A percentile compares a stretch with the other conserved stretches of the same genome.
These are phyloP conservation scores for Pestalotiopsis sp. DNA, from an alignment of 2,329 filamentous ascomycete species.

Conservation along the genomic window DNA sequence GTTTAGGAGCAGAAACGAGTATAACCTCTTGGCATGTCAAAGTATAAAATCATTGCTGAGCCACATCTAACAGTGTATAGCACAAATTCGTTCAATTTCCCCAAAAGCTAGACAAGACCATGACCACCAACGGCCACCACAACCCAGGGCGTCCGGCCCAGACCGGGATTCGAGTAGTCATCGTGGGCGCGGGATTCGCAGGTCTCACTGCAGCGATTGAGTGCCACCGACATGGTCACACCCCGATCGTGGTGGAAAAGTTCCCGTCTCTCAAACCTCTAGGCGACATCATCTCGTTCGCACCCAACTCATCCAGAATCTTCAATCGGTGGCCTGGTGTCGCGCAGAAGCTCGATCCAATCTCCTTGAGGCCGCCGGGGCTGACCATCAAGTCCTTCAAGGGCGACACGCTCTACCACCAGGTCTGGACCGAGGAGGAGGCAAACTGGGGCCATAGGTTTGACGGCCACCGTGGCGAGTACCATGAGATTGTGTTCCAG, in stretches of 20 bases:
- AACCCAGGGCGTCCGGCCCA: conserved; percentile 30
- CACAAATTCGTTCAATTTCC: background rate
- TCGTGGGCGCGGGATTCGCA: conserved; percentile 59
- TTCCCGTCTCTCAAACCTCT: conserved; percentile 45
- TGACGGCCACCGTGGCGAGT: conserved; percentile 56
- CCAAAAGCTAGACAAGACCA: background rate
- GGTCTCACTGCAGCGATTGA: conserved; percentile 63
- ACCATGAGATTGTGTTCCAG: conserved; percentile 54
- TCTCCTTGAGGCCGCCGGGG: conserved; percentile 44
- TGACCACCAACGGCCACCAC: background rate
- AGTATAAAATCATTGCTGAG: background rate
- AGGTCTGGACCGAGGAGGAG: conserved; percentile 41
- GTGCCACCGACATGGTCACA: conserved; percentile 58
- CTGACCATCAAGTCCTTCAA: conserved; percentile 56
- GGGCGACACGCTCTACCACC: conserved; percentile 53
- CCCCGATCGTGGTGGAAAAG: conserved; percentile 47
- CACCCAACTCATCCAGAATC: conserved; percentile 59
- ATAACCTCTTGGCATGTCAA: background rate
- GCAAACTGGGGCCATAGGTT: conserved; percentile 48
- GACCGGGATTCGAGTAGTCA: conserved; percentile 48
- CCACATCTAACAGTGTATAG: background rate
- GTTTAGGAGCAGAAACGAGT: background rate
- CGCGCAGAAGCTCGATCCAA: conserved; percentile 46
- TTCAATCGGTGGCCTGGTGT: conserved; percentile 59
- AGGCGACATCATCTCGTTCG: conserved; percentile 57